Conservation (phyloP, 352 stramenopile species). For the Phytopythium helicoides region DNA sequence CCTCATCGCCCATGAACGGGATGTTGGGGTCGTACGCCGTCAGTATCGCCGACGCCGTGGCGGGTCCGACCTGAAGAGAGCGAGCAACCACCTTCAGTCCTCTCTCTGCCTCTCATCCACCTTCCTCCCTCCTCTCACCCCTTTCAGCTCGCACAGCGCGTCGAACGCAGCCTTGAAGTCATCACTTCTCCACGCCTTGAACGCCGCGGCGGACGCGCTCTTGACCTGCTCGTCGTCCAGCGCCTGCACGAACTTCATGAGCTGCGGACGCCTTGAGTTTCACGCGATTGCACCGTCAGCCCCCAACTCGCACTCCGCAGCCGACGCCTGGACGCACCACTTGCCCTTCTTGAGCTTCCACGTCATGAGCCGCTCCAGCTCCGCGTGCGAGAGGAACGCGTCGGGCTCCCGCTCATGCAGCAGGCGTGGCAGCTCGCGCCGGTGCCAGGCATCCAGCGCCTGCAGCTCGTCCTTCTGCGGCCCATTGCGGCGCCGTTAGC, state of each 20-base stretch:
- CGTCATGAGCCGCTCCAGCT: constrained; percentile 68
- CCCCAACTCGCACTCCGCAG: not conserved
- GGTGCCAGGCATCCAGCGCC: constrained; percentile 62
- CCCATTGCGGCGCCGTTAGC: not conserved
- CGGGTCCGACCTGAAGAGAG: constrained; percentile 83
- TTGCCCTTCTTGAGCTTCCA: constrained; percentile 88
- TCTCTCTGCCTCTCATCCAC: too few species aligned
- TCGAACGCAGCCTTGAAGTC: constrained; percentile 45
- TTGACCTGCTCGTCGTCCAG: constrained; percentile 46
- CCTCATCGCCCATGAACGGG: constrained; percentile 83
- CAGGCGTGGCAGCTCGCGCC: constrained; percentile 28
- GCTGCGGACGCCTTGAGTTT: constrained; percentile 33
- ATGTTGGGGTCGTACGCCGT: constrained; percentile 62
- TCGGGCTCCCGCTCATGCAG: constrained; percentile 45
- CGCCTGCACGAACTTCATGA: constrained; percentile 69
- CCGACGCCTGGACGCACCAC: constrained; percentile 34
- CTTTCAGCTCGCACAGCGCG: constrained; percentile 60
- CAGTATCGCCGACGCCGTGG: constrained; percentile 70
- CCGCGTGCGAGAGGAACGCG: constrained; percentile 46
- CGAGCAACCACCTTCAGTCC: too few species aligned
- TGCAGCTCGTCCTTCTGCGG: constrained; percentile 57
- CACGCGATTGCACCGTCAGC: not conserved
- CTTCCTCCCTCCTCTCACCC: too few species aligned
- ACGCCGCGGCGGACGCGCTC: constrained; percentile 37
- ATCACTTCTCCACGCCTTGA: constrained; percentile 24